These are phyloP conservation scores for Arabidopsis arenosa DNA, from an alignment of 345 rosid genomes.

Conservation along the genomic window DNA sequence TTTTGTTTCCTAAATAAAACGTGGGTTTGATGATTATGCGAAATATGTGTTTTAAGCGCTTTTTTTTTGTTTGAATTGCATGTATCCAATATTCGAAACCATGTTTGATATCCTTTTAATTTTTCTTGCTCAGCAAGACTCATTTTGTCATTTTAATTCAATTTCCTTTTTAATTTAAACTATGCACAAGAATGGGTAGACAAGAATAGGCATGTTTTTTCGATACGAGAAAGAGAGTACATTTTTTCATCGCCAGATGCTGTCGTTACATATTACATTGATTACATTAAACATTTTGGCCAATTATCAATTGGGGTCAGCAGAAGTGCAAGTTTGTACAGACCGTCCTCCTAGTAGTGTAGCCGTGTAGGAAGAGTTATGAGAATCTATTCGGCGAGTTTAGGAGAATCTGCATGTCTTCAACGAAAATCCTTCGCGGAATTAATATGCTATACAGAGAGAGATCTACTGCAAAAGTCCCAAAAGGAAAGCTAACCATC, in stretches of 20 bases:
- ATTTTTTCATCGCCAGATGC: background rate
- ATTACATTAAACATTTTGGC: constrained; percentile 3
- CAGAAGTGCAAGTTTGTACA: constrained; percentile 18
- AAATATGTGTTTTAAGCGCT: background rate
- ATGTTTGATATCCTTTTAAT: background rate
- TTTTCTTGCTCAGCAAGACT: too few species aligned
- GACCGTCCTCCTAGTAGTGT: background rate
- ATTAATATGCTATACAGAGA: background rate
- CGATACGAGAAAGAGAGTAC: too few species aligned
- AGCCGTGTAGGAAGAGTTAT: background rate
- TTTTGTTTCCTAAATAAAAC: background rate
- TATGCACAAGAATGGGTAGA: too few species aligned
- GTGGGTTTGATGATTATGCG: background rate
- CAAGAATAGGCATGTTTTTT: too few species aligned
- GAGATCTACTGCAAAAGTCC: background rate
- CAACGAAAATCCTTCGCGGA: background rate
- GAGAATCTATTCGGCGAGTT: background rate
- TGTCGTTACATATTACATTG: constrained; percentile 4
- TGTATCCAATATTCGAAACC: background rate
- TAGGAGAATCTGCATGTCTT: background rate
- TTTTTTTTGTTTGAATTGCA: background rate
- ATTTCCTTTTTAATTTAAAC: too few species aligned
- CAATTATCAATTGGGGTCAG: background rate
- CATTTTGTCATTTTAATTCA: too few species aligned
- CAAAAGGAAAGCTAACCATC: constrained; percentile 7